phyloP scores from a whole-genome alignment of 179 eudicot species.

The Spinacia oleracea region DNA sequence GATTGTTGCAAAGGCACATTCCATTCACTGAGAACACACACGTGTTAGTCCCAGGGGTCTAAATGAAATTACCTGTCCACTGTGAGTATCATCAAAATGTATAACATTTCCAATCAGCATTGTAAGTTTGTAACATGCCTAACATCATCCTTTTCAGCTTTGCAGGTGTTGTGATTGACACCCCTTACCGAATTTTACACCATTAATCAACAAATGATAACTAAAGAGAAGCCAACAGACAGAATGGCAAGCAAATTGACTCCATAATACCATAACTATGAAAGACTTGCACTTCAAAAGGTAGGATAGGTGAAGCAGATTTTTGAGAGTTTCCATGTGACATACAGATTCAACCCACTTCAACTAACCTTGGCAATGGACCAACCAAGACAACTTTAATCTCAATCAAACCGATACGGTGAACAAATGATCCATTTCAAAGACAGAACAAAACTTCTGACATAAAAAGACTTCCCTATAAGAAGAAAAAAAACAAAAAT shows the following conservation, averaged over 20 bases:
- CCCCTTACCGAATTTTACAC: background rate
- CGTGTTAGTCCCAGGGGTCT: background rate
- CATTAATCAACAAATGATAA: background rate
- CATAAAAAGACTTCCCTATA: too few species aligned
- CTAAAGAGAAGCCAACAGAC: background rate
- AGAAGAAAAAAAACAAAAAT: too few species aligned
- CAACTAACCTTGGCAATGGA: background rate
- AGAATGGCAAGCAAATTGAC: background rate
- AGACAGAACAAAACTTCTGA: too few species aligned
- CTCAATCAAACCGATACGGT: too few species aligned
- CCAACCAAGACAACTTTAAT: too few species aligned
- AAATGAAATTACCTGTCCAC: background rate
- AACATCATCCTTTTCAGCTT: too few species aligned
- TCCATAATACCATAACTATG: background rate
- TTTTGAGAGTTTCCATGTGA: background rate
- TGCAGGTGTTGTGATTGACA: background rate
- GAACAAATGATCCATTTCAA: background rate
- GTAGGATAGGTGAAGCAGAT: background rate
- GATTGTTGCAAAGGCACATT: background rate
- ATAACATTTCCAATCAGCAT: too few species aligned
- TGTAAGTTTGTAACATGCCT: too few species aligned
- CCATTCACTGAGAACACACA: background rate
- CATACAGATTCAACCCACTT: background rate
- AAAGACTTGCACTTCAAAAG: background rate
- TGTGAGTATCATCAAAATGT: constrained; percentile 5